Conservation (phyloP, 2,329 filamentous ascomycete genomes). For the Fusarium illudens region DNA sequence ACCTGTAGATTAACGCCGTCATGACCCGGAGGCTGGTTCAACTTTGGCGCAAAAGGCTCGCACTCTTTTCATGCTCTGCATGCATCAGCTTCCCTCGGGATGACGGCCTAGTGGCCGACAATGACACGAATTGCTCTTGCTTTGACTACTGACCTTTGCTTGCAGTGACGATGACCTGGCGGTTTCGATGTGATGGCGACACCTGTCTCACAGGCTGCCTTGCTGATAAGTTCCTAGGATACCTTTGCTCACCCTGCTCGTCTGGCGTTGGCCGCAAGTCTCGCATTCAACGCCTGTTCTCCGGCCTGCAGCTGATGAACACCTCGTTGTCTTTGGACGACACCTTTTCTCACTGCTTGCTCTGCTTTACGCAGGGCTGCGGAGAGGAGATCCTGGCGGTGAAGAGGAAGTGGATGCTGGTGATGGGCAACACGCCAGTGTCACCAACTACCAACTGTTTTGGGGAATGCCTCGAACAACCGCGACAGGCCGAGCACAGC, state of each 20-base stretch:
- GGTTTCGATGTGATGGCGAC: conserved; percentile 22
- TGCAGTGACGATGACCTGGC: conserved; percentile 41
- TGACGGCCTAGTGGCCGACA: conserved; percentile 38
- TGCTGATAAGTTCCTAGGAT: conserved; percentile 10
- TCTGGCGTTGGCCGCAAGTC: conserved; percentile 1
- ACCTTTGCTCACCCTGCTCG: not conserved
- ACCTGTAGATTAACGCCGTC: conserved; percentile 40
- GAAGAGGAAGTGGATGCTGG: not conserved
- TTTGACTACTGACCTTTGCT: conserved; percentile 40
- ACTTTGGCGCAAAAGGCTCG: conserved; percentile 28
- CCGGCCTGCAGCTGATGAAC: conserved; percentile 29
- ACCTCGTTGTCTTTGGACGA: conserved; percentile 34
- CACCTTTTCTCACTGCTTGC: conserved; percentile 62
- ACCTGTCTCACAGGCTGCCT: not conserved
- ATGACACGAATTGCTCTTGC: conserved; percentile 37
- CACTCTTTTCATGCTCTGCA: conserved; percentile 12
- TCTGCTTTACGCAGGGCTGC: conserved; percentile 56
- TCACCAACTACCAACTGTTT: not conserved
- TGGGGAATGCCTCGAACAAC: not conserved
- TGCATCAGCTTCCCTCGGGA: conserved; percentile 23
- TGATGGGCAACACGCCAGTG: not conserved
- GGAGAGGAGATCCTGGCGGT: conserved; percentile 53
- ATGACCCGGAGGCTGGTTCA: conserved; percentile 29
- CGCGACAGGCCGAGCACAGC: not conserved
- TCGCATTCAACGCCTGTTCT: conserved; percentile 17